Evolutionary conservation across 2,329 filamentous ascomycete species (phyloP).

Genomic region (Fusarium euwallaceae): DNA sequence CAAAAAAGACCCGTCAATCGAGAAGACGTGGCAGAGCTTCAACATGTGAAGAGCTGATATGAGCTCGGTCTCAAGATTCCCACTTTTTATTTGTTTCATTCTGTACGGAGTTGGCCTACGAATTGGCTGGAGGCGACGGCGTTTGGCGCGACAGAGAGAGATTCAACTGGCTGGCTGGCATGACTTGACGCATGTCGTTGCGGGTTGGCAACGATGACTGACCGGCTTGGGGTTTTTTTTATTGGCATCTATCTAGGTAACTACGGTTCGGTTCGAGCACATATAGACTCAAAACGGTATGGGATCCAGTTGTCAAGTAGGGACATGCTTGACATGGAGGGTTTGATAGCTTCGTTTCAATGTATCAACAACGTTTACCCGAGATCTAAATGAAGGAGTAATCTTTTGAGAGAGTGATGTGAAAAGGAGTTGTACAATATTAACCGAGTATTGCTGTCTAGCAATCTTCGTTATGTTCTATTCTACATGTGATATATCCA

Average conservation of each 20-base stretch:
- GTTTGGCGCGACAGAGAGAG: constrained; percentile 27
- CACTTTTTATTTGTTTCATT: constrained; percentile 1
- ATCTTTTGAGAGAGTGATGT: background rate
- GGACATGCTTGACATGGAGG: constrained; percentile 16
- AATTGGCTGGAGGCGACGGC: constrained; percentile 38
- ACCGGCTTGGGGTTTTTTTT: constrained; percentile 15
- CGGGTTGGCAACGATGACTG: constrained; percentile 25
- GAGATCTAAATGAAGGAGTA: background rate
- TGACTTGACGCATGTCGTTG: constrained; percentile 30
- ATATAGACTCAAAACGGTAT: constrained; percentile 36
- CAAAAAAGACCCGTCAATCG: constrained; percentile 50
- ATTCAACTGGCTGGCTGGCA: constrained; percentile 13
- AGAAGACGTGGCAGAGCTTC: constrained; percentile 49
- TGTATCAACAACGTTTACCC: constrained; percentile 26
- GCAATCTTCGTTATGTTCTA: background rate
- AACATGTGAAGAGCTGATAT: constrained; percentile 23
- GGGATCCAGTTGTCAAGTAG: constrained; percentile 17
- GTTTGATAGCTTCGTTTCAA: constrained; percentile 28
- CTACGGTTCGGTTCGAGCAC: constrained; percentile 21
- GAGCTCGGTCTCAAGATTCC: background rate
- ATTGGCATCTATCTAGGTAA: constrained; percentile 22
- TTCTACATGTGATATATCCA: constrained; percentile 4
- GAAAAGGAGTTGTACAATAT: background rate
- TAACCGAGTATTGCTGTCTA: background rate
- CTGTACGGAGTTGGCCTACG: constrained; percentile 37